Evolutionary conservation across 148 eudicot genomes (phyloP).

Genomic region (Simmondsia chinensis): DNA sequence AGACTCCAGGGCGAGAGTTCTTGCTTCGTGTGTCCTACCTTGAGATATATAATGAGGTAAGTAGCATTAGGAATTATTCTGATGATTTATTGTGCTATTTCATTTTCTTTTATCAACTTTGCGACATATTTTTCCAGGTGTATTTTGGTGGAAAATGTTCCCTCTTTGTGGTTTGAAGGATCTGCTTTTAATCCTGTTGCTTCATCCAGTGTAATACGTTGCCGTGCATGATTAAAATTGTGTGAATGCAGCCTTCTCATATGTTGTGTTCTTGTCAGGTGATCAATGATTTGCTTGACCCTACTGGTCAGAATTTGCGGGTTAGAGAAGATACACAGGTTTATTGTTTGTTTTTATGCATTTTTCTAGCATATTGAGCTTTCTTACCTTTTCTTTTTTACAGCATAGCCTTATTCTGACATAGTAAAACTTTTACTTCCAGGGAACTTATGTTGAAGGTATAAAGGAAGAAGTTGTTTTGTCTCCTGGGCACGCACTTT

Average conservation of each 20-base stretch:
- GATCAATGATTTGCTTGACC: constrained; percentile 80
- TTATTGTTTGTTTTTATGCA: neutral
- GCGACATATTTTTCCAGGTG: neutral
- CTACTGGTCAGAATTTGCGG: constrained; percentile 67
- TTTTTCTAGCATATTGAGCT: neutral
- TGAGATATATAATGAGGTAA: constrained; percentile 84
- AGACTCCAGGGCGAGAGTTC: constrained; percentile 77
- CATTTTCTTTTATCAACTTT: neutral
- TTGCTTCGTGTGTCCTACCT: constrained; percentile 83
- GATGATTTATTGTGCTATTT: neutral
- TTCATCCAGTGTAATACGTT: neutral
- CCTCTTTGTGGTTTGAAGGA: neutral
- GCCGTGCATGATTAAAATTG: neutral
- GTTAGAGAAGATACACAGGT: constrained; percentile 80
- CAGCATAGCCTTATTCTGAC: neutral
- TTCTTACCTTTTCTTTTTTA: constrained; percentile 1
- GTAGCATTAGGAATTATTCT: constrained; percentile 5
- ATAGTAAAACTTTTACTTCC: constrained; percentile 1
- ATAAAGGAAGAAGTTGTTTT: constrained; percentile 82
- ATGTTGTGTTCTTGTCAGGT: constrained; percentile 31
- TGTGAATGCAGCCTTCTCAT: neutral
- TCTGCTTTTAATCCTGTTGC: too few relatives aligned
- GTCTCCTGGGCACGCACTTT: constrained; percentile 78
- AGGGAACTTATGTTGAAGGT: constrained; percentile 82
- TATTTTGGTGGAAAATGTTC: neutral